Evolutionary conservation across 108 stramenopile species (phyloP), one percentile per base, ranked within the genome.

Genomic region (Poteriospumella lacustris): DNA sequence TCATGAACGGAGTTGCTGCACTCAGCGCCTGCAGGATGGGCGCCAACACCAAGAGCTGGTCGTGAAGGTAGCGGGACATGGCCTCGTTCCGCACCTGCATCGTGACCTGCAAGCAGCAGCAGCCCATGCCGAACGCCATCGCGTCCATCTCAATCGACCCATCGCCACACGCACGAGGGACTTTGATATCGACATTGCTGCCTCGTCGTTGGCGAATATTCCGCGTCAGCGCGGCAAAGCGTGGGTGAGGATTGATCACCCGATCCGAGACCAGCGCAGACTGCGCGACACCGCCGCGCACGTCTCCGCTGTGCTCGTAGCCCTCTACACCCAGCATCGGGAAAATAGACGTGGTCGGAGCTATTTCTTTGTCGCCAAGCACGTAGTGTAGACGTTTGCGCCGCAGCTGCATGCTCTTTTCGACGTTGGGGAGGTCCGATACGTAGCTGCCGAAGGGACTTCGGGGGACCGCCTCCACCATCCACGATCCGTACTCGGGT

Each of bases 111-210:
- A 99, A 89, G 79, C 98, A 99, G 82, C 96, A 97, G 80, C 94
- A 95, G n/a, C 98, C 98, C 98, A 99, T 99, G 28, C 98, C 98
- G 82, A 96, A 99, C 24, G 94, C 98, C 94, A 99, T 99, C 15
- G 96, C 95, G 81, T 99, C 98, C 96, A 97, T 95, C 77, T 97
- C 77, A 56, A 88, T 85, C 2, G 64, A 12, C n/a, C n/a, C n/a
- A n/a, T n/a, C n/a, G n/a, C n/a, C n/a, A n/a, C n/a, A n/a, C n/a
- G n/a, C n/a, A n/a, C n/a, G n/a, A n/a, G n/a, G n/a, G 5, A 39
- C 64, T 19, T 28, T 28, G 77, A 96, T 96, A 80, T 91, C 92
- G 1, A 99, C 98, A 76, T 94, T 96, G 1, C 91, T 89, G 47
- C 86, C 86, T 19, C 98, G 85, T 58, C 98, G 89, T 68, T 91